Evolutionary conservation across 169 alveolate genomes (phyloP), one percentile per base, ranked within the genome.

Genomic region (Cryptosporidium felis): DNA sequence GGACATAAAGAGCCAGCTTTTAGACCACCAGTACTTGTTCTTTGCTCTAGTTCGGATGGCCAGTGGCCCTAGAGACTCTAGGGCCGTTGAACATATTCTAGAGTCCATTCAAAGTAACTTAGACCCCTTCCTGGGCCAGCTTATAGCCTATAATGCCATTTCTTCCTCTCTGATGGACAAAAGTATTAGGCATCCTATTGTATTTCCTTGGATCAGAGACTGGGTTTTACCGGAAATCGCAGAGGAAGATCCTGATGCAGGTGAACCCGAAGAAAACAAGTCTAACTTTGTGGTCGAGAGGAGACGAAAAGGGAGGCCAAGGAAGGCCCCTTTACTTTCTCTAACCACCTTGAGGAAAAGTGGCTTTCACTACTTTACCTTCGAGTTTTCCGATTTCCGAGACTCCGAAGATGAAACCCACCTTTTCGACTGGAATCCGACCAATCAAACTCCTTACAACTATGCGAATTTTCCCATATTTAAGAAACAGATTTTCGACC

Each of bases 251-350:
- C 36, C 51, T 5, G 45, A 56, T 5, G 26, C 63, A 26, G 8
- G 12, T 46, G 34, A 2, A 5, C 53, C 45, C 2, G 46, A 34
- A 18, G 60, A 74, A 10, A 28, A 0, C 16, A 8, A 26, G 36
- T 8, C 59, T 21, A 61, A 60, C 40, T 0, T 67, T 6, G 40
- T 46, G n/a, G 56, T 58, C 28, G 28, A 56, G 8, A 67, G 56
- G 34, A 74, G 67, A 40, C 51, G 67, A 53, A 74, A 56, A 16
- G 85, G 85, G 21, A 74, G 85, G 26, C 85, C 85, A 23, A 74
- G 85, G 23, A 74, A 74, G 23, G 41, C 67, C n/a, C 67, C 85
- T 21, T 36, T 34, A 32, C 9, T 74, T 21, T 51, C 60, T 34
- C 34, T 49, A 34, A 53, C 30, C 10, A 74, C 46, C 14, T 21